Evolutionary conservation across 768 basidiomycete species (phyloP), one percentile per base, ranked within the genome.

Genomic region (Cyclocybe aegerita): DNA sequence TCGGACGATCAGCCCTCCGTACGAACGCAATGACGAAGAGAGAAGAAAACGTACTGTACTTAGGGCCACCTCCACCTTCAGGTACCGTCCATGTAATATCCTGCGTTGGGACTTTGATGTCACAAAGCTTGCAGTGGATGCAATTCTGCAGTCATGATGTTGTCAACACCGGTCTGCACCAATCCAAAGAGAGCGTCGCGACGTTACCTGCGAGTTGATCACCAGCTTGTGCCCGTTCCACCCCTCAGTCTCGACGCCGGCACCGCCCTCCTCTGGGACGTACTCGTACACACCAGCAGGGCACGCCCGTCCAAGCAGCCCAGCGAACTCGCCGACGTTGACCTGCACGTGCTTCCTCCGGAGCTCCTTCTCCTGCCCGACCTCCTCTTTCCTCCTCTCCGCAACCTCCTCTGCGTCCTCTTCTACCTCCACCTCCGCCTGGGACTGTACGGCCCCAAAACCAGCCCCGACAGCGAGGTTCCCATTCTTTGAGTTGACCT

Each of bases 231-330:
- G 91, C 6, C 93, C 92, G 17, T 77, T 77, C 77, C 86, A 92
- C 0, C 82, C 84, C 41, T 80, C 82, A 16, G 67, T 65, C 33
- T 69, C 57, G 11, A 60, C 60, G 35, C 37, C 57, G 48, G 55
- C 12, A 58, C 65, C 33, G 34, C 61, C 57, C 42, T 66, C 68
- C 5, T 56, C 55, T n/a, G 87, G 85, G 2, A 95, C 86, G 62
- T 99, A 99, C 70, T 99, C 96, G 66, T 99, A 99, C 36, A 98
- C 96, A 4, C 85, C 91, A 0, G 97, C 96, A 1, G 96, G 96
- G 67, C 96, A 99, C 4, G 88, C 95, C 4, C 83, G 77, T 0
- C 87, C 88, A n/a, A 99, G 75, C 17, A 98, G 66, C 6, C 93
- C 93, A 0, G 90, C 96, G 64, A 85, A 99, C 58, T 90, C 82